Conservation (phyloP, 306 rosid species). For the Arachis hypogaea region DNA sequence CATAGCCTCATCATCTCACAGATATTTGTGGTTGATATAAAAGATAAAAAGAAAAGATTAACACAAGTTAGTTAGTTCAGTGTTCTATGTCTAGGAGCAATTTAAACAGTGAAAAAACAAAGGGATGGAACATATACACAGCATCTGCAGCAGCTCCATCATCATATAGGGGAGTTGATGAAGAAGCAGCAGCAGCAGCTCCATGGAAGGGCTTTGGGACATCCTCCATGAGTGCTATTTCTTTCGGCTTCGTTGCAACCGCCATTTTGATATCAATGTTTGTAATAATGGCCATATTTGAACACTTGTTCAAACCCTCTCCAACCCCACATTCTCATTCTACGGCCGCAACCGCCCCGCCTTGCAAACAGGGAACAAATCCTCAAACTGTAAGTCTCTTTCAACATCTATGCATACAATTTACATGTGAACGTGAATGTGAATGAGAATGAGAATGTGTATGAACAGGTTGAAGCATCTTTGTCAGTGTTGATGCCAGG, state of each 20-base stretch:
- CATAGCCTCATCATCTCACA: constrained; percentile 11
- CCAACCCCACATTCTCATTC: constrained; percentile 6
- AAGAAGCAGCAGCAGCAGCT: constrained; percentile 40
- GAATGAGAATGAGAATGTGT: neutral
- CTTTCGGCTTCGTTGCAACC: constrained; percentile 92
- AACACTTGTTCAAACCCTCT: constrained; percentile 81
- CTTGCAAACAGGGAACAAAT: constrained; percentile 42
- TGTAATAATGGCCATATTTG: constrained; percentile 92
- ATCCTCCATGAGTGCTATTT: constrained; percentile 90
- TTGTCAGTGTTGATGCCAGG: constrained; percentile 94
- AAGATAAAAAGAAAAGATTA: constrained; percentile 17
- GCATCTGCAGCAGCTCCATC: constrained; percentile 59
- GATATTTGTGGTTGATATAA: neutral
- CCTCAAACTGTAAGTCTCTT: constrained; percentile 58
- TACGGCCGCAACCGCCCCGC: no score
- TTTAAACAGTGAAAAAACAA: constrained; percentile 57
- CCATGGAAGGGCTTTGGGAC: constrained; percentile 82
- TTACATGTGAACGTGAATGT: neutral
- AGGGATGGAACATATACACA: constrained; percentile 70
- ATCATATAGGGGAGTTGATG: constrained; percentile 56
- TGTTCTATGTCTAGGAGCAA: constrained; percentile 51
- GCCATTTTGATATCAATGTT: constrained; percentile 94
- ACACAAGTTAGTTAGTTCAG: neutral
- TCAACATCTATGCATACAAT: neutral
- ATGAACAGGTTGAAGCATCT: constrained; percentile 56